These are phyloP conservation scores for Trichomonas vaginalis DNA, from an alignment of 208 protist genomes.

Conservation along the genomic window DNA sequence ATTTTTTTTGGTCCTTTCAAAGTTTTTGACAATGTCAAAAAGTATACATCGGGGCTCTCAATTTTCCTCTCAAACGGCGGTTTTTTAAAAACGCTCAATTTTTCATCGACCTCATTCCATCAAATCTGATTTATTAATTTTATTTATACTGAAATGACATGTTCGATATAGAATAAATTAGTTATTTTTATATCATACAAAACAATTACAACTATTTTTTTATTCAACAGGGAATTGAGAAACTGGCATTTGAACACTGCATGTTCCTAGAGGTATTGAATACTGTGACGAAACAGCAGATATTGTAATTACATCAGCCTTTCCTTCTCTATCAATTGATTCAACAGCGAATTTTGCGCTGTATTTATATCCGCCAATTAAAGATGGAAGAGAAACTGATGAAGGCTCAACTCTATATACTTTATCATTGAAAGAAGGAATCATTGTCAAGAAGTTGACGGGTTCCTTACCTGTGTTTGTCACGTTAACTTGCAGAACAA, in stretches of 20 bases:
- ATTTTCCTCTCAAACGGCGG: no score
- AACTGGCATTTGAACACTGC: neutral
- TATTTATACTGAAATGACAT: no score
- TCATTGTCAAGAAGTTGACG: neutral
- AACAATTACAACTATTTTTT: no score
- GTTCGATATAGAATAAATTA: no score
- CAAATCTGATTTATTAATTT: no score
- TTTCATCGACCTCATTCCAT: no score
- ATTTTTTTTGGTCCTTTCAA: no score
- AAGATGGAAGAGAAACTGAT: neutral
- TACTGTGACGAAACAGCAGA: neutral
- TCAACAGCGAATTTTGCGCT: neutral
- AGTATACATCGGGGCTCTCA: no score
- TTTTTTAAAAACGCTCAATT: no score
- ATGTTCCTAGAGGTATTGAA: neutral
- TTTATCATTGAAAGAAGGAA: neutral
- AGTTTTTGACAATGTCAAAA: no score
- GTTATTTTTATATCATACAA: no score
- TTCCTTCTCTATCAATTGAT: neutral
- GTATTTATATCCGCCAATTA: neutral
- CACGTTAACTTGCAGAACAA: neutral
- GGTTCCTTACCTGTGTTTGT: neutral
- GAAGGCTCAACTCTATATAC: neutral
- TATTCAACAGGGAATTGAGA: constrained; percentile 14
- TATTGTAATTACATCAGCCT: neutral